phyloP scores from a whole-genome alignment of 78 protist genomes.

The Emiliania huxleyi region DNA sequence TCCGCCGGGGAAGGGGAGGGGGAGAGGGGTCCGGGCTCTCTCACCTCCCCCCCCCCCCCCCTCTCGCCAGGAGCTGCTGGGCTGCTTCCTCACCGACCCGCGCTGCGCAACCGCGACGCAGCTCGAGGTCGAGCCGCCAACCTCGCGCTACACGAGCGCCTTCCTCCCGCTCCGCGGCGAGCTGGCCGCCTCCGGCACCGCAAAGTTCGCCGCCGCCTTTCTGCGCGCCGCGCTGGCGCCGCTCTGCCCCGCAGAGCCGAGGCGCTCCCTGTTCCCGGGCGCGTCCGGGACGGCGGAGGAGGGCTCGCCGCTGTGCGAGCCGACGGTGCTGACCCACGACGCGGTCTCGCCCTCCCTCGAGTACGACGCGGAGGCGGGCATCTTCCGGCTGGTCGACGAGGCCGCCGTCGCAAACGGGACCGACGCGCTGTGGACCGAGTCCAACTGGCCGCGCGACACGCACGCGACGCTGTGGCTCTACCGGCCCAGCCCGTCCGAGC shows the following conservation, averaged over 20 bases:
- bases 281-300: too few species aligned
- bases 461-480: not conserved
- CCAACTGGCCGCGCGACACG: not conserved
- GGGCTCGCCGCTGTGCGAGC: not conserved
- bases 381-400: not conserved
- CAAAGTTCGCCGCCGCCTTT: not conserved
- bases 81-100: too few species aligned
- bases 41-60: too few species aligned
- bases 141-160: constrained; percentile 1
- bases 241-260: too few species aligned
- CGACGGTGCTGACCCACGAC: not conserved
- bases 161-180: not conserved
- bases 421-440: not conserved
- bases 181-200: not conserved
- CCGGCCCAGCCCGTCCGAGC: not conserved
- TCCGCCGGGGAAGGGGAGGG: too few species aligned
- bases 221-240: not conserved
- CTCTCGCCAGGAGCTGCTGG: too few species aligned
- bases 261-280: too few species aligned
- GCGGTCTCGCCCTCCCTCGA: not conserved
- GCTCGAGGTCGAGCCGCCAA: too few species aligned
- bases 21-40: too few species aligned
- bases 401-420: not conserved
- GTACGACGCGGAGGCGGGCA: not conserved
- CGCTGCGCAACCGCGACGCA: too few species aligned